Conservation (phyloP, 441 rosid genomes). For the Brassica balearica region DNA sequence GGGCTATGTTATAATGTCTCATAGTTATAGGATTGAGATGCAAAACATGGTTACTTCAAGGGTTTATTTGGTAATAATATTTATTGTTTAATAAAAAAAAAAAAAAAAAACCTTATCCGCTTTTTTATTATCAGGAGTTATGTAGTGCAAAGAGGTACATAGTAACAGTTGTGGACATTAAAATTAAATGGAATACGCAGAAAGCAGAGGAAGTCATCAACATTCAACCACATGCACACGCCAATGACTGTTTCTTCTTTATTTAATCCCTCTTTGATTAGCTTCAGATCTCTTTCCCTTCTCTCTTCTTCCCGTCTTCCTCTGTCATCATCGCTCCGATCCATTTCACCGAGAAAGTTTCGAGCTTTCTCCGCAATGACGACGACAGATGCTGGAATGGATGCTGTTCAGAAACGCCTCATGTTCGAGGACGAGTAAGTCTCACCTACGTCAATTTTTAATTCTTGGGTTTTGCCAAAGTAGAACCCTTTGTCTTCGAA, state of each 20-base stretch:
- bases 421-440: conserved; percentile 96
- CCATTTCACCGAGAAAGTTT: conserved; percentile 40
- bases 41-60: background rate
- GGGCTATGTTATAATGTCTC: background rate
- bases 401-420: conserved; percentile 96
- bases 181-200: conserved; percentile 18
- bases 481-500: background rate
- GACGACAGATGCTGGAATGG: conserved; percentile 78
- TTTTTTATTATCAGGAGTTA: background rate
- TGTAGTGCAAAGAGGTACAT: conserved; percentile 23
- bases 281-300: conserved; percentile 39
- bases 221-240: conserved; percentile 23
- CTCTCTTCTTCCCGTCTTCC: conserved; percentile 23
- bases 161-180: conserved; percentile 11
- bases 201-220: conserved; percentile 5
- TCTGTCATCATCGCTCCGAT: conserved; percentile 24
- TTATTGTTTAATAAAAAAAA: no score
- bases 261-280: conserved; percentile 38
- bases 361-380: conserved; percentile 48
- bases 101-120: background rate
- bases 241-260: conserved; percentile 46
- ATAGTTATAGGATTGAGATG: background rate
- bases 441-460: background rate
- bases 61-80: background rate
- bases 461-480: conserved; percentile 15